Conservation (phyloP, 208 protist genomes). For the Trypanosoma caninum region DNA sequence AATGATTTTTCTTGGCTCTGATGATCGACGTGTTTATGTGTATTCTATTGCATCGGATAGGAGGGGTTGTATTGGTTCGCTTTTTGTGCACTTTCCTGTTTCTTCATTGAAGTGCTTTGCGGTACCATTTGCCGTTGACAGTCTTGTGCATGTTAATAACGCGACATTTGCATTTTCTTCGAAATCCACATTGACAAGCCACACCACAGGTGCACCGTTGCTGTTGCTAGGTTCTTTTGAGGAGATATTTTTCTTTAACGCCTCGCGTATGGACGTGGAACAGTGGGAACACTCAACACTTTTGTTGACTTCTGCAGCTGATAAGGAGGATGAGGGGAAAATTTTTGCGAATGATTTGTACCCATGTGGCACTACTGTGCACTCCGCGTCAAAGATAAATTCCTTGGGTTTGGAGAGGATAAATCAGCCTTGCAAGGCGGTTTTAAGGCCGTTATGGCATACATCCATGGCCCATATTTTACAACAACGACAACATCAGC, state of each 20-base stretch:
- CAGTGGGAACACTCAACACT: background rate
- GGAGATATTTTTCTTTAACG: conserved; percentile 13
- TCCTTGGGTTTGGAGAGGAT: background rate
- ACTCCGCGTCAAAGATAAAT: background rate
- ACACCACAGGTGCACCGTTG: background rate
- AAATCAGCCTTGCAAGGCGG: background rate
- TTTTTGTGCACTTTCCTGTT: conserved; percentile 76
- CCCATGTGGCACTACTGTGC: background rate
- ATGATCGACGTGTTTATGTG: conserved; percentile 76
- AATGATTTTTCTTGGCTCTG: conserved; percentile 71
- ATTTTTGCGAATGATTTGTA: background rate
- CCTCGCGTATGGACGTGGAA: conserved; percentile 9
- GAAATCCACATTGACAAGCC: background rate
- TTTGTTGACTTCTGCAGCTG: background rate
- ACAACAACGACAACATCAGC: background rate
- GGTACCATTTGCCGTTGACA: conserved; percentile 23
- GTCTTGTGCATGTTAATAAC: background rate
- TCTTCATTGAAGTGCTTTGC: conserved; percentile 68
- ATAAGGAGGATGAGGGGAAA: background rate
- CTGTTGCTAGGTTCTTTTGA: conserved; percentile 8
- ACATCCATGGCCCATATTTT: background rate
- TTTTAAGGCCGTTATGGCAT: conserved; percentile 13
- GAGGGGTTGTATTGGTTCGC: conserved; percentile 49
- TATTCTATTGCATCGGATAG: conserved; percentile 54
- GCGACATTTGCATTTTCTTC: background rate